Evolutionary conservation across 805 yeast species (phyloP).

Genomic region (Teunomyces panamensis): DNA sequence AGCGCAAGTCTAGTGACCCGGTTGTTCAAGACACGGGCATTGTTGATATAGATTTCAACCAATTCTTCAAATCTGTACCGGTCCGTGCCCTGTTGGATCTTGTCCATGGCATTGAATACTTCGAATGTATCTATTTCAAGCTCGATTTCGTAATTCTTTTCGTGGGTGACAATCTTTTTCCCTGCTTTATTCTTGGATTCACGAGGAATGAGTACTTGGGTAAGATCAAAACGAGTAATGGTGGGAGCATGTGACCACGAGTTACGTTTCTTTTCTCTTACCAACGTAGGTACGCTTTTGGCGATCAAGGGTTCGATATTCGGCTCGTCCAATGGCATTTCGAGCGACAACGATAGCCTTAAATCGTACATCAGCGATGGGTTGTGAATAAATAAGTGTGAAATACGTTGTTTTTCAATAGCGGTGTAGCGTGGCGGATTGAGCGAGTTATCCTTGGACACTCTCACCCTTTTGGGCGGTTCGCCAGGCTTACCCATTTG

Average conservation of each 20-base stretch:
- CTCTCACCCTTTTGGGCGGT: slow-evolving; percentile 60
- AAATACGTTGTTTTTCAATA: slow-evolving; percentile 70
- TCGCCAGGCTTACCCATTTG: slow-evolving; percentile 62
- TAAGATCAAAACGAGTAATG: slow-evolving; percentile 68
- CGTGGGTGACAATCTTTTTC: slow-evolving; percentile 33
- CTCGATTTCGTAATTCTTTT: slow-evolving; percentile 37
- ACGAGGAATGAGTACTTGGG: slow-evolving; percentile 48
- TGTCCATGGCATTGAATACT: slow-evolving; percentile 41
- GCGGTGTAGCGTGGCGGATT: slow-evolving; percentile 68
- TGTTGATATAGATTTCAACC: slow-evolving; percentile 56
- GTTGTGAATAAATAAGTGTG: slow-evolving; percentile 65
- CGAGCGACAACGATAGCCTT: slow-evolving; percentile 71
- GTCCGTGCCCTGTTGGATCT: slow-evolving; percentile 40
- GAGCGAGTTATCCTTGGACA: slow-evolving; percentile 57
- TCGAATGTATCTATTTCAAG: slow-evolving; percentile 39
- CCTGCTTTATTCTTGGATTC: slow-evolving; percentile 38
- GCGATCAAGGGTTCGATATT: slow-evolving; percentile 50
- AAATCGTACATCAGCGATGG: slow-evolving; percentile 79
- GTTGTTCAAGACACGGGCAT: slow-evolving; percentile 48
- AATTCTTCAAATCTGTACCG: slow-evolving; percentile 58
- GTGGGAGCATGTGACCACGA: slow-evolving; percentile 75
- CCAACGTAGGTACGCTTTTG: slow-evolving; percentile 50
- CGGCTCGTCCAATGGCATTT: slow-evolving; percentile 66
- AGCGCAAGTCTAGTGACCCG: slow-evolving; percentile 40
- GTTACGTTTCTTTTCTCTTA: slow-evolving; percentile 69